Evolutionary conservation across 2,329 filamentous ascomycete species (phyloP), one percentile per base, ranked within the genome.

Genomic region (Calonectria fujianensis): DNA sequence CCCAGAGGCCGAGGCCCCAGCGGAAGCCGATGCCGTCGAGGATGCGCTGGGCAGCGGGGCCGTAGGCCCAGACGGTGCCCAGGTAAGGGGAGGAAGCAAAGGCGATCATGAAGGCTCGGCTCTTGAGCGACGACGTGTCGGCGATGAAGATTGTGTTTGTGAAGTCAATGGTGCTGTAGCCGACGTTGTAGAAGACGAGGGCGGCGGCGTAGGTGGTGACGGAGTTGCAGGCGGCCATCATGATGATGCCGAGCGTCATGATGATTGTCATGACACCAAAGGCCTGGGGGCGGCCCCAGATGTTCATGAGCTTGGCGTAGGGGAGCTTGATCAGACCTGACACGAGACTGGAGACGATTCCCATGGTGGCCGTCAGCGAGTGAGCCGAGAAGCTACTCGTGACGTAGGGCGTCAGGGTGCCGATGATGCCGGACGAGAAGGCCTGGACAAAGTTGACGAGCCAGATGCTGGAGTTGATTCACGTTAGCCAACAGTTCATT

Each of bases 1-100:
- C 87, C 84, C 93, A 95, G 77, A 89, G 87, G 51, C 92, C 93
- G 79, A 92, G 94, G 1, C 89, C 93, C 93, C 93, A 95, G 52
- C 91, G 89, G 90, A 91, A 94, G 63, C 89, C 91, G 10, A 88
- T 86, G 4, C 89, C 85, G 0, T 86, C 80, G 59, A 92, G 85
- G 74, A 93, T 90, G 0, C 85, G 85, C 37, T 89, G 85, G 0
- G 90, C 90, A 70, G 93, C 89, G 39, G 87, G 89, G 1, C 91
- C 89, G 3, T 92, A 90, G 64, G 91, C 87, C 85, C 91, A 95
- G 2, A 92, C 90, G 1, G 92, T 93, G 76, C 91, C 88, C 14
- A 95, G 90, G 79, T 92, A 93, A 0, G 93, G 93, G 0, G 93
- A 91, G 51, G 88, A 88, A 11, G 91, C 81, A 35, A 85, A 79